These are phyloP conservation scores for Fraxinus angustifolia DNA, from an alignment of 305 asterid genomes.

Conservation along the genomic window DNA sequence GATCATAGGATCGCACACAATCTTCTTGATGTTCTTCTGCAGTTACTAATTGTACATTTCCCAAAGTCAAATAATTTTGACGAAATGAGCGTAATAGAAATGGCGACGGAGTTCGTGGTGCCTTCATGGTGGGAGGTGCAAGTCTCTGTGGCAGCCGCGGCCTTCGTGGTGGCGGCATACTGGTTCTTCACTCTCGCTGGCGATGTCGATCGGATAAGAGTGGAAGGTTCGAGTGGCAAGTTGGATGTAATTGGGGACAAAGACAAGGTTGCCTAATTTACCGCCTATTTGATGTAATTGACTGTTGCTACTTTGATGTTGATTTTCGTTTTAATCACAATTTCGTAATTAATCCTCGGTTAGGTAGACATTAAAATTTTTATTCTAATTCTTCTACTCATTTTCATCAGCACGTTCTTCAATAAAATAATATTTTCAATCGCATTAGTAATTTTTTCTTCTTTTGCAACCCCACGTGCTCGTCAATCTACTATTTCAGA, in stretches of 20 bases:
- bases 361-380: no score
- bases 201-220: constrained; percentile 37
- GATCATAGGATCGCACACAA: not conserved
- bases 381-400: no score
- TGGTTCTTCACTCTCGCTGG: constrained; percentile 52
- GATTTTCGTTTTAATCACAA: not conserved
- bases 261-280: constrained; percentile 43
- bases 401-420: no score
- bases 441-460: no score
- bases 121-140: constrained; percentile 99
- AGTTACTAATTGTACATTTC: not conserved
- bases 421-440: no score
- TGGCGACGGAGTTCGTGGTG: constrained; percentile 54
- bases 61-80: not conserved
- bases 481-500: no score
- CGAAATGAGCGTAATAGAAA: constrained; percentile 28
- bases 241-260: constrained; percentile 40
- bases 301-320: constrained; percentile 2
- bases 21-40: not conserved
- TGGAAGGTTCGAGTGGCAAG: constrained; percentile 23
- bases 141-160: constrained; percentile 72
- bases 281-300: not conserved
- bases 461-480: no score
- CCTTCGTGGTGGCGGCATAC: constrained; percentile 55
- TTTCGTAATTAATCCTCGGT: not conserved